Percentiles rank a stretch among this genome's conserved stretches.
phyloP scores from a whole-genome alignment of 441 rosid species.

The Breynia disticha region DNA sequence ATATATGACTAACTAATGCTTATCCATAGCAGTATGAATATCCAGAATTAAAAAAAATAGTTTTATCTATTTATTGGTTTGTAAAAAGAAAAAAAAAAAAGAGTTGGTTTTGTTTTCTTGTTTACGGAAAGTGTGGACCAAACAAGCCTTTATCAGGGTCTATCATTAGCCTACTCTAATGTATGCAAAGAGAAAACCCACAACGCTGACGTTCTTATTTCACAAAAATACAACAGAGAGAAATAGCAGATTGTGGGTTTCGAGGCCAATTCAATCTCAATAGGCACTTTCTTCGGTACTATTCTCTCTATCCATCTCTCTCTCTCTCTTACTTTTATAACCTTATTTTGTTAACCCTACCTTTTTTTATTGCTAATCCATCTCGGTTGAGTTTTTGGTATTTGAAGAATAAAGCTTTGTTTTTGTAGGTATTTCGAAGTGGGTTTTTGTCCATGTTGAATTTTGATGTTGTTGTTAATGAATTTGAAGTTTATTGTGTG shows the following conservation, averaged over 20 bases:
- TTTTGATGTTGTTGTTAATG: neutral
- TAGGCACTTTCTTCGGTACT: conserved; percentile 37
- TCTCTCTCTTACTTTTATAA: neutral
- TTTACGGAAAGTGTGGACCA: conserved; percentile 36
- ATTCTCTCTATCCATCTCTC: neutral
- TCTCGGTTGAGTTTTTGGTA: no score
- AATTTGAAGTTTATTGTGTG: neutral
- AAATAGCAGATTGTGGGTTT: conserved; percentile 20
- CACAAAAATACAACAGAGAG: neutral
- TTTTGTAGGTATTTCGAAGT: neutral
- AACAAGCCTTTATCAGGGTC: conserved; percentile 43
- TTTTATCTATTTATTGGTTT: no score
- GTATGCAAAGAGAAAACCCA: neutral
- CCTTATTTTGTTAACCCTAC: neutral
- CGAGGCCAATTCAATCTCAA: conserved; percentile 25
- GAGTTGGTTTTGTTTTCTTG: conserved; percentile 19
- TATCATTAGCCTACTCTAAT: conserved; percentile 15
- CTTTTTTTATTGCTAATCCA: neutral
- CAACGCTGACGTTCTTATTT: conserved; percentile 21
- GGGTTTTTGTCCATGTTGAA: neutral
- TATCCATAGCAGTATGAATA: no score
- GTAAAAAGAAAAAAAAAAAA: neutral
- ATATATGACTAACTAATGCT: no score
- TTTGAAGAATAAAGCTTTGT: neutral
- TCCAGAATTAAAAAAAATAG: no score